phyloP scores from a whole-genome alignment of 2,329 filamentous ascomycete species.

The Neonectria punicea region DNA sequence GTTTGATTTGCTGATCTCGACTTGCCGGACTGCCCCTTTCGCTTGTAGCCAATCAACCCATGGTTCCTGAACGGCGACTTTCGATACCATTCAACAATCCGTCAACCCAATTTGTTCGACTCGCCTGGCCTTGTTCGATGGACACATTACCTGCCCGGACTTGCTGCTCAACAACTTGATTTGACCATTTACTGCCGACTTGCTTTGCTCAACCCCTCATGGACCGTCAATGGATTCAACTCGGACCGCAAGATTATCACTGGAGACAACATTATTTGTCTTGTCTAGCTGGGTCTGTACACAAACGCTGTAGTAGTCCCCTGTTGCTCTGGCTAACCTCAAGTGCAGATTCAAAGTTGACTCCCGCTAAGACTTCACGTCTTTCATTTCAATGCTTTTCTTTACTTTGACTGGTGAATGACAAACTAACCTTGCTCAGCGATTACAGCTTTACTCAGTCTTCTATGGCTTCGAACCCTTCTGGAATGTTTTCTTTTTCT shows the following conservation, averaged over 20 bases:
- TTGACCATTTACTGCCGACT: neutral
- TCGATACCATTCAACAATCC: neutral
- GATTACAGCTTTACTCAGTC: conserved; percentile 66
- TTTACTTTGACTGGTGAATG: conserved; percentile 55
- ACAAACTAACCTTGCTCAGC: conserved; percentile 67
- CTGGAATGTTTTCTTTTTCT: conserved; percentile 67
- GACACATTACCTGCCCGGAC: neutral
- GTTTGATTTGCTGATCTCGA: conserved; percentile 24
- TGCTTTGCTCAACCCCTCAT: neutral
- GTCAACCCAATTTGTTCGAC: neutral
- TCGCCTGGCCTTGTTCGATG: neutral
- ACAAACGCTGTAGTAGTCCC: conserved; percentile 21
- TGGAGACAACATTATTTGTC: conserved; percentile 6
- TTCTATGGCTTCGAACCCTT: conserved; percentile 60
- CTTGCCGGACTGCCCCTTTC: neutral
- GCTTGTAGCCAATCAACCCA: neutral
- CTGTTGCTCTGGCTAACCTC: conserved; percentile 40
- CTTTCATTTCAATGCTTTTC: conserved; percentile 45
- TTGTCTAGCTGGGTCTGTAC: conserved; percentile 45
- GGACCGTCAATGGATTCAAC: conserved; percentile 24
- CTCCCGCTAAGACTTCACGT: conserved; percentile 48
- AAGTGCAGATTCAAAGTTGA: conserved; percentile 67
- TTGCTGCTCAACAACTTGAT: neutral
- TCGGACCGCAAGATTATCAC: conserved; percentile 33
- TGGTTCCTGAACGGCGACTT: neutral